A percentile compares a stretch with the other conserved stretches of the same genome.
Conservation (phyloP, 176 grass and related monocot genomes). For the maize (Zea mays) region DNA sequence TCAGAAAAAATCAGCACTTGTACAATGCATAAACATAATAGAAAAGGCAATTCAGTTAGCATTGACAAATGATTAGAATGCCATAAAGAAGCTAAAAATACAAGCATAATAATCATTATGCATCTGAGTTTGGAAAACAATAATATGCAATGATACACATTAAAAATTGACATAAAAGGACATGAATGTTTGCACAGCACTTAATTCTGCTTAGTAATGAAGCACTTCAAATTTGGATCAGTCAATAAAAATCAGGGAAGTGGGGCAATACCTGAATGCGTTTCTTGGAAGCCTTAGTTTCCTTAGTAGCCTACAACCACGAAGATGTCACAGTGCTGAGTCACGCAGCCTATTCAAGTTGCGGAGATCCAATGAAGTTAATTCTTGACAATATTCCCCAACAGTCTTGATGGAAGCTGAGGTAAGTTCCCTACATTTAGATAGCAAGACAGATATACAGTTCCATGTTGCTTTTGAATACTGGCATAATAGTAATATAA, state of each 20-base stretch:
- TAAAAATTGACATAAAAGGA: background rate
- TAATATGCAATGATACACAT: background rate
- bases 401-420: conserved; percentile 79
- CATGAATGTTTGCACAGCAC: background rate
- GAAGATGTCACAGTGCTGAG: conserved; percentile 53
- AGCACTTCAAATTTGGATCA: conserved; percentile 6
- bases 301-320: conserved; percentile 55
- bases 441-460: conserved; percentile 32
- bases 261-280: conserved; percentile 52
- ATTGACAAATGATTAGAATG: background rate
- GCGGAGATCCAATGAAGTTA: conserved; percentile 64
- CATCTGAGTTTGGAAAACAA: background rate
- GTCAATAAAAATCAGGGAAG: background rate
- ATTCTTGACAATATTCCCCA: conserved; percentile 44
- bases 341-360: conserved; percentile 56
- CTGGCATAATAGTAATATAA: conserved; percentile 13
- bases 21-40: conserved; percentile 16
- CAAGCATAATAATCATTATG: conserved; percentile 7
- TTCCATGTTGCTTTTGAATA: background rate
- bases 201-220: background rate
- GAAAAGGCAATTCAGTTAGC: background rate
- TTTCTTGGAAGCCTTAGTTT: conserved; percentile 62
- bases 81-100: conserved; percentile 20
- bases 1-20: conserved; percentile 12
- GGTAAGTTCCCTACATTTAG: conserved; percentile 70